Percentiles rank a stretch among this genome's conserved stretches.
Conservation (phyloP, 352 stramenopile genomes). For the Blastocystis sp. region DNA sequence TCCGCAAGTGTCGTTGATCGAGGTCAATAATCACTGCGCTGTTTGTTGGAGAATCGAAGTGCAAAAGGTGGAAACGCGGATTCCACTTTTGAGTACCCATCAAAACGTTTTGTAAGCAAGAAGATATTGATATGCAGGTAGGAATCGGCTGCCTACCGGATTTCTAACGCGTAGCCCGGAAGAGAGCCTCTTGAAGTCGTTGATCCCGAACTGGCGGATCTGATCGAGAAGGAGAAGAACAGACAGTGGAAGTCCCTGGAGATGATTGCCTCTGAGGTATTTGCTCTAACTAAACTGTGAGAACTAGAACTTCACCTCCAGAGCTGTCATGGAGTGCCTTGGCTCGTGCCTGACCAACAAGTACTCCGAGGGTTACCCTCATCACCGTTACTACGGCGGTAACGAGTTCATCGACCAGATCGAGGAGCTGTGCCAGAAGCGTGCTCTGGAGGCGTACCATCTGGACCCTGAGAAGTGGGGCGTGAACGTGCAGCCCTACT, state of each 20-base stretch:
- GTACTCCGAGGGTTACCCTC: constrained; percentile 89
- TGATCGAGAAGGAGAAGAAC: constrained; percentile 95
- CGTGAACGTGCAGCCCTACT: too few species aligned
- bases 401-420: constrained; percentile 99
- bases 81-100: neutral
- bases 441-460: constrained; percentile 88
- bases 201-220: constrained; percentile 86
- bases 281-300: constrained; percentile 28
- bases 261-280: constrained; percentile 81
- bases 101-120: neutral
- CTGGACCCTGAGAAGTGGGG: constrained; percentile 83
- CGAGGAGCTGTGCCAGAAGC: constrained; percentile 76
- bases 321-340: too few species aligned
- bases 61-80: neutral
- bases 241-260: constrained; percentile 83
- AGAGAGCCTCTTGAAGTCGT: constrained; percentile 78
- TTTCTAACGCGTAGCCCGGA: constrained; percentile 8
- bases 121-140: neutral
- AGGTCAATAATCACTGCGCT: constrained; percentile 27
- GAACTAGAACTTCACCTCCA: constrained; percentile 87
- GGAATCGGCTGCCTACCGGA: neutral
- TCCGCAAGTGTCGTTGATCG: neutral
- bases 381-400: constrained; percentile 91
- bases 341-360: too few species aligned
- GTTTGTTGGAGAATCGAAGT: constrained; percentile 39